Conservation (phyloP, 2,329 filamentous ascomycete genomes). For the Simplicillium aogashimaense region DNA sequence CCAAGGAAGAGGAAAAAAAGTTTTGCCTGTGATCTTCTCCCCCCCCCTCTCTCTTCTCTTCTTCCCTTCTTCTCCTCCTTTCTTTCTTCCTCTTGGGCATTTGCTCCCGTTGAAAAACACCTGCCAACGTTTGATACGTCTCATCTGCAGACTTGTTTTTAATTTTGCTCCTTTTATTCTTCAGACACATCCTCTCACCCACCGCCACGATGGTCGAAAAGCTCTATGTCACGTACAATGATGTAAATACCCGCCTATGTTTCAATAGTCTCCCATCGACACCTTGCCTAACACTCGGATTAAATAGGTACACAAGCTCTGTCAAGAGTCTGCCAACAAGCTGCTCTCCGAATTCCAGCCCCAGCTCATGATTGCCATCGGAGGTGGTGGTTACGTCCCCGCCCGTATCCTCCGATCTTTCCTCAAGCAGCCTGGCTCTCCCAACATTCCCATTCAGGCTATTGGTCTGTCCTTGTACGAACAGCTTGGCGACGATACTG, state of each 20-base stretch:
- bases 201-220: conserved; percentile 65
- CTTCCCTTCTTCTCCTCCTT: conserved; percentile 4
- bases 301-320: conserved; percentile 86
- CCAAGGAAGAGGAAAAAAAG: conserved; percentile 7
- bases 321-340: conserved; percentile 70
- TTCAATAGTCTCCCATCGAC: background rate
- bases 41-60: background rate
- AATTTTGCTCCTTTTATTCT: conserved; percentile 5
- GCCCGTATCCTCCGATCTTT: conserved; percentile 96
- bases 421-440: conserved; percentile 74
- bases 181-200: conserved; percentile 4
- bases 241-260: conserved; percentile 45
- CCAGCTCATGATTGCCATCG: conserved; percentile 96
- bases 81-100: conserved; percentile 7
- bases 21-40: conserved; percentile 4
- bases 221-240: conserved; percentile 84
- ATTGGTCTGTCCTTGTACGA: conserved; percentile 98
- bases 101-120: background rate
- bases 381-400: conserved; percentile 93
- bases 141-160: background rate
- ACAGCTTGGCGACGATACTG: conserved; percentile 49
- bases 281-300: background rate
- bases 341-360: conserved; percentile 84
- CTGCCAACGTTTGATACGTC: conserved; percentile 3
- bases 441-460: conserved; percentile 98